Evolutionary conservation across 2,329 filamentous ascomycete species (phyloP), one percentile per base, ranked within the genome.

Genomic region (Coleophoma crateriformis): DNA sequence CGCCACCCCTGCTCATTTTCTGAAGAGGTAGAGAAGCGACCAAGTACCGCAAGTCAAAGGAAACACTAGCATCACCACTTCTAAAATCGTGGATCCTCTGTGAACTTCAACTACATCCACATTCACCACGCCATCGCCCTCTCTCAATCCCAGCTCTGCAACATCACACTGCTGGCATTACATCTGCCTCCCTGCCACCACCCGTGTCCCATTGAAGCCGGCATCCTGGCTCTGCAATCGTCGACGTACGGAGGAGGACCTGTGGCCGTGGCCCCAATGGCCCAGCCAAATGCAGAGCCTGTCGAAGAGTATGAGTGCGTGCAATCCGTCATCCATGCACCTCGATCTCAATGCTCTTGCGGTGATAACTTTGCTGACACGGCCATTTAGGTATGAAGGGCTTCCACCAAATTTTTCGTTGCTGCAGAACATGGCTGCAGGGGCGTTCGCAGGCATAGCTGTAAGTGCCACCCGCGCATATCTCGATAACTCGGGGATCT

Each of bases 361-460:
- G 4, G 4, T n/a, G 8, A n/a, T 33, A 50, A 50, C 49, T 47
- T 53, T 38, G 50, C 59, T 64, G 49, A 63, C 53, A 37, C 22
- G 10, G 32, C 43, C 20, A 49, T 19, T 39, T 50, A 85, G 81
- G 73, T 97, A 97, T 80, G 92, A 97, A 79, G 85, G 86, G 58
- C 82, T 99, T 50, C 91, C 92, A 56, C 88, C 91, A 58, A 95
- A 96, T 72, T 96, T 96, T 76, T 94, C 90, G 61, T 79, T 97
- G 65, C 74, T 87, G 58, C 90, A 94, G 68, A 99, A 97, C 71
- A 96, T 97, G 90, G 76, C 85, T 56, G 94, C 94, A 49, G 94
- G 94, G 68, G 94, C 94, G 60, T 96, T 97, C 72, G 94, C 94
- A 52, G 94, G 94, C 41, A 62, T 62, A 53, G 59, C 59, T 51